These are phyloP conservation scores for Lichina pygmaea DNA, from an alignment of 495 filamentous ascomycete species.

Conservation along the genomic window DNA sequence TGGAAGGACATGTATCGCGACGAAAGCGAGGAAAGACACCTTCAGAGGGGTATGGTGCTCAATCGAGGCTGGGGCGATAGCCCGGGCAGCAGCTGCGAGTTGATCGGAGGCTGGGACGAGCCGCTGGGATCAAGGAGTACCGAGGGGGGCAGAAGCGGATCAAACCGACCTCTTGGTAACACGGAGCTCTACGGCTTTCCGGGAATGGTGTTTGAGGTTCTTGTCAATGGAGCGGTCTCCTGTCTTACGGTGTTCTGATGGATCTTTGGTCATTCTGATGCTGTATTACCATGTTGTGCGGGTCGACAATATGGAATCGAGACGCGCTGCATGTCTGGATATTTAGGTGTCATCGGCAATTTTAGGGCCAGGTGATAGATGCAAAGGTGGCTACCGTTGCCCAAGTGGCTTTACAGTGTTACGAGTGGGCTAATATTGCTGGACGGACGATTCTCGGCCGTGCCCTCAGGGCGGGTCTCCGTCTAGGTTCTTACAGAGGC, in stretches of 20 bases:
- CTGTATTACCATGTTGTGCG: too few relatives aligned
- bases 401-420: too few relatives aligned
- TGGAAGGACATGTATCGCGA: slow-evolving; percentile 42
- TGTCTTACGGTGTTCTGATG: slow-evolving; percentile 63
- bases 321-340: too few relatives aligned
- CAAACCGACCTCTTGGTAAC: slow-evolving; percentile 27
- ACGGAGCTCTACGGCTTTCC: slow-evolving; percentile 86
- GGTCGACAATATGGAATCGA: too few relatives aligned
- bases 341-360: too few relatives aligned
- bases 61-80: slow-evolving; percentile 82
- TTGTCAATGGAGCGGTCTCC: slow-evolving; percentile 78
- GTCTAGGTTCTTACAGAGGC: too few relatives aligned
- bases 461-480: too few relatives aligned
- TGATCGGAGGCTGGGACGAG: slow-evolving; percentile 78
- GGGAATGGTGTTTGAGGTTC: slow-evolving; percentile 77
- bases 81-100: slow-evolving; percentile 69
- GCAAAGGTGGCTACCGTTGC: too few relatives aligned
- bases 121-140: slow-evolving; percentile 15
- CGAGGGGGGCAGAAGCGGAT: slow-evolving; percentile 10
- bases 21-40: slow-evolving; percentile 28
- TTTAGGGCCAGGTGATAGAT: too few relatives aligned
- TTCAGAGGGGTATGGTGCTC: slow-evolving; percentile 60
- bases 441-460: too few relatives aligned
- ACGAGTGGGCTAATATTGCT: too few relatives aligned
- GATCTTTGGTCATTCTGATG: background rate